These are phyloP conservation scores for Phytophthora constricta DNA, from an alignment of 352 stramenopile species.

Conservation along the genomic window DNA sequence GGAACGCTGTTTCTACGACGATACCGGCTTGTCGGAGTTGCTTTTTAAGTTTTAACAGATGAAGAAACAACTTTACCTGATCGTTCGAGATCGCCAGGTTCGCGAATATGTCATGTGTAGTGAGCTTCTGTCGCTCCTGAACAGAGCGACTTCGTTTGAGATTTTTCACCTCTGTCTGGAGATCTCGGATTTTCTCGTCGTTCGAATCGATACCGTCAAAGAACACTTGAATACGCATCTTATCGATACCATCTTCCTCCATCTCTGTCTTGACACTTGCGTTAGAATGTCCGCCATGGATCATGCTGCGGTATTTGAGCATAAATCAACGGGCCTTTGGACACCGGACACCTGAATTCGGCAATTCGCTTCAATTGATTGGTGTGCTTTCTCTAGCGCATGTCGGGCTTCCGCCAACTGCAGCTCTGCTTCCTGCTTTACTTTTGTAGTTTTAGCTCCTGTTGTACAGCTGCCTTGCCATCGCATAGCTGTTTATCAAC, in stretches of 20 bases:
- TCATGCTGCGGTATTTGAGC: slow-evolving; percentile 68
- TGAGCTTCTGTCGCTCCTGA: slow-evolving; percentile 52
- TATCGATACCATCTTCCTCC: slow-evolving; percentile 76
- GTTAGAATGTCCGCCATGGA: slow-evolving; percentile 69
- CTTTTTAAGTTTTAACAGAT: slow-evolving; percentile 84
- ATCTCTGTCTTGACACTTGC: slow-evolving; percentile 79
- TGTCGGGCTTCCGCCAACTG: slow-evolving; percentile 77
- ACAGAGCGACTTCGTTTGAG: slow-evolving; percentile 69
- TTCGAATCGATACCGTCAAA: slow-evolving; percentile 87
- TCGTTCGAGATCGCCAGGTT: slow-evolving; percentile 75
- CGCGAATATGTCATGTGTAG: slow-evolving; percentile 66
- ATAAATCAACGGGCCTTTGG: slow-evolving; percentile 60
- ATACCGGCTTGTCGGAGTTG: slow-evolving; percentile 86
- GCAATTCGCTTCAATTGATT: slow-evolving; percentile 85
- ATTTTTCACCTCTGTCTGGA: slow-evolving; percentile 87
- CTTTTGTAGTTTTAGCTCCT: slow-evolving; percentile 72
- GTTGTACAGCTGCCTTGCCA: slow-evolving; percentile 82
- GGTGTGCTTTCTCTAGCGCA: slow-evolving; percentile 78
- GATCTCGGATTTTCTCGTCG: slow-evolving; percentile 79
- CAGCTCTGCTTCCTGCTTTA: slow-evolving; percentile 84
- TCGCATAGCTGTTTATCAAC: slow-evolving; percentile 78
- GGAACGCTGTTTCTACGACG: slow-evolving; percentile 92
- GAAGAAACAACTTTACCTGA: slow-evolving; percentile 79
- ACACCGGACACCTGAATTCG: slow-evolving; percentile 73
- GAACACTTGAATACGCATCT: slow-evolving; percentile 73